Percentiles rank a stretch among this genome's conserved stretches.
Evolutionary conservation across 164 flowering plant genomes (phyloP).

Genomic region (Cinnamomum micranthum): DNA sequence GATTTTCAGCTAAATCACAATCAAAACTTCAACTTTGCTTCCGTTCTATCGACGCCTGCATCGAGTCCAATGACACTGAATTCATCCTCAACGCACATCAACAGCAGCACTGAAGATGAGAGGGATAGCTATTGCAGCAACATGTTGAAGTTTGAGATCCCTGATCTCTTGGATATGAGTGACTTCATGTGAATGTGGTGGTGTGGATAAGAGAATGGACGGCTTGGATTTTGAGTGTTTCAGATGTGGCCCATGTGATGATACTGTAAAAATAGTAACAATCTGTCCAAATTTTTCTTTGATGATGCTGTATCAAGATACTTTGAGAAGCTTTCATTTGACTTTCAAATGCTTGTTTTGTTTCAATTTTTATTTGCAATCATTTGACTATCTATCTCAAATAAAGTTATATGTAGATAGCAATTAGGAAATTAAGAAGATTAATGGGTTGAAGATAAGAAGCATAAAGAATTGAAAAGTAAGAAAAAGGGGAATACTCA

Average conservation of each 20-base stretch:
- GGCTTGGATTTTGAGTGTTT: not conserved
- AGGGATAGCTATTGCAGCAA: constrained; percentile 56
- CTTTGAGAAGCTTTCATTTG: no score
- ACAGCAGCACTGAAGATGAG: constrained; percentile 47
- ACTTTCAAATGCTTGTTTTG: no score
- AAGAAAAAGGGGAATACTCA: no score
- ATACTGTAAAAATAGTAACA: constrained; percentile 9
- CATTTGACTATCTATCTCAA: no score
- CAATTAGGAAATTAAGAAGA: no score
- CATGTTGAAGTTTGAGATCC: constrained; percentile 48
- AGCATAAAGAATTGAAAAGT: no score
- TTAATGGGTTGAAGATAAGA: no score
- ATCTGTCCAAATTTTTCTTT: not conserved
- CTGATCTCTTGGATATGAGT: constrained; percentile 41
- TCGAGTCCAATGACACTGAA: constrained; percentile 51
- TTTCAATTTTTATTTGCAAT: no score
- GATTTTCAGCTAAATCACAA: constrained; percentile 23
- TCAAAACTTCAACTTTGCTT: constrained; percentile 26
- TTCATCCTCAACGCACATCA: constrained; percentile 37
- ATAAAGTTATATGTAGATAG: no score
- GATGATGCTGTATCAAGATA: not conserved
- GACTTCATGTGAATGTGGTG: constrained; percentile 39
- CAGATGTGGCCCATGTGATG: not conserved
- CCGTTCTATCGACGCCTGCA: constrained; percentile 30
- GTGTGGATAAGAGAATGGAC: not conserved